Evolutionary conservation across 202 grass and related monocot species (phyloP), one percentile per base, ranked within the genome.

Genomic region (Musa balbisiana): DNA sequence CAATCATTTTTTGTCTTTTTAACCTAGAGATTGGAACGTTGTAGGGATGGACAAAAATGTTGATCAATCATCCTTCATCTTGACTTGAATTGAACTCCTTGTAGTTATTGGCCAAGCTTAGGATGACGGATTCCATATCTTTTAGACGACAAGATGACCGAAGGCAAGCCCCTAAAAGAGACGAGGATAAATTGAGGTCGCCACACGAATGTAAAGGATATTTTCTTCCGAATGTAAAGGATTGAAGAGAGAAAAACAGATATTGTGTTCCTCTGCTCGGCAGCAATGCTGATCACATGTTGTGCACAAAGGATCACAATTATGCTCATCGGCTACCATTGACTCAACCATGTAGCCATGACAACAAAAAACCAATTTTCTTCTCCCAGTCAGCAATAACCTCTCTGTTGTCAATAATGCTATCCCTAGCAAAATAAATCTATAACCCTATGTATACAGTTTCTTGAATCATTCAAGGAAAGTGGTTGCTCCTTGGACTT

Each of bases 401-500:
- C 17, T 26, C 23, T 2, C 62, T 25, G 2, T 24, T 11, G 49
- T 51, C 43, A 43, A 27, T 70, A 70, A 43, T 43, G 33, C 17
- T 50, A 20, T 49, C 27, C 33, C 17, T 14, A 21, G 3, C 33
- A 43, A 43, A 10, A 12, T 10, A 70, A 13, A 58, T 17, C 51
- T 56, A 16, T 21, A 79, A 17, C 25, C 52, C 26, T 70, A 56
- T 70, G 19, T 21, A 24, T 19, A 52, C 2, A 19, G 16, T 80
- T 55, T 73, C 49, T 80, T n/a, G 33, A 63, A 21, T 20, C 13
- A 53, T 50, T 29, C 9, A 63, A 26, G 5, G 53, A 69, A 77
- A 73, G 21, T 22, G 83, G 80, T 58, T 86, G 76, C 58, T 86
- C 78, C 67, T 77, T 96, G 25, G 25, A 25, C 25, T 89, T 25